These are phyloP conservation scores for Colletotrichum truncatum DNA, from an alignment of 2,329 filamentous ascomycete genomes.

Conservation along the genomic window DNA sequence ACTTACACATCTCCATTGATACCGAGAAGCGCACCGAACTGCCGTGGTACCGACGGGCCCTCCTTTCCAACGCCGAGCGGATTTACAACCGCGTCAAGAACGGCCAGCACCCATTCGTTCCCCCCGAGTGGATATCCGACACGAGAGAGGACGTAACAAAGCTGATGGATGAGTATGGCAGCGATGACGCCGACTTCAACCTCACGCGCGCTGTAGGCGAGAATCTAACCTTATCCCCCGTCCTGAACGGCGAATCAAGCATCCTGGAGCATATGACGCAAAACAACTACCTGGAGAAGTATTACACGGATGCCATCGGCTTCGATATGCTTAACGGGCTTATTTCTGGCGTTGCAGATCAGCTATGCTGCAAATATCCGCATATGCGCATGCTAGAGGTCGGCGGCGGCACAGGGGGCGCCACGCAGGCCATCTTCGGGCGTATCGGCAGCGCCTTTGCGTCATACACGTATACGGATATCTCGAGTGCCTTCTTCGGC, in stretches of 20 bases:
- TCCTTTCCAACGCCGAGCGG: slow-evolving; percentile 32
- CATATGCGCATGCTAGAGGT: background rate
- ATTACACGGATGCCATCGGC: background rate
- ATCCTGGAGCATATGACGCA: background rate
- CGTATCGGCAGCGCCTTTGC: background rate
- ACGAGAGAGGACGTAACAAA: background rate
- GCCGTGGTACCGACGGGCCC: slow-evolving; percentile 12
- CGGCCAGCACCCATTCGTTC: background rate
- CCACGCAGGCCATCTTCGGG: background rate
- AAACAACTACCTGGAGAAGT: background rate
- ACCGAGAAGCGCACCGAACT: background rate
- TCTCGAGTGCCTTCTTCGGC: background rate
- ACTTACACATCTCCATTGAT: background rate
- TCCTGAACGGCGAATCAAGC: background rate
- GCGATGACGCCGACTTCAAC: background rate
- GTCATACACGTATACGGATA: background rate
- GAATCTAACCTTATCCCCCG: background rate
- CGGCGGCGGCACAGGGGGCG: background rate
- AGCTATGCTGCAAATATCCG: background rate
- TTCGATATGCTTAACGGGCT: background rate
- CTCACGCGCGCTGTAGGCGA: background rate
- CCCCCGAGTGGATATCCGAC: background rate
- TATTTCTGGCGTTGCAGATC: background rate
- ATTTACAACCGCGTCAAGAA: background rate
- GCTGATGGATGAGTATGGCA: background rate